A percentile compares a stretch with the other conserved stretches of the same genome.
phyloP scores from a whole-genome alignment of 2,329 filamentous ascomycete species.

The Alternaria sp. region DNA sequence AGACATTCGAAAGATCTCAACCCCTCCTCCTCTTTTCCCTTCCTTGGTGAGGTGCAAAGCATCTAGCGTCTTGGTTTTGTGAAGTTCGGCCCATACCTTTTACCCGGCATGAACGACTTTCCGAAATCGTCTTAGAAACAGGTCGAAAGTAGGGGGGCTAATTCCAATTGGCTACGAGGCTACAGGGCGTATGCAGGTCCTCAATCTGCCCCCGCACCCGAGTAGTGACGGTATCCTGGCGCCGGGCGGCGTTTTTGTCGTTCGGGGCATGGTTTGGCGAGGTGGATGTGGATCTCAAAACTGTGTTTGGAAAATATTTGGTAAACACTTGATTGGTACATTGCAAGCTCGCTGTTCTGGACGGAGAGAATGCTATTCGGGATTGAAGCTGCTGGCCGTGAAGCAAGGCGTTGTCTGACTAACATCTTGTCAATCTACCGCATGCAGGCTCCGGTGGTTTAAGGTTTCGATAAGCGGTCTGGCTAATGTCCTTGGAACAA shows the following conservation, averaged over 20 bases:
- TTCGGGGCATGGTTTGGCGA: background rate
- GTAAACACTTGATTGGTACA: background rate
- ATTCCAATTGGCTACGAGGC: background rate
- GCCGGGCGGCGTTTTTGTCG: background rate
- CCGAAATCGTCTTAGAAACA: background rate
- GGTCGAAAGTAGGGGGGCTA: background rate
- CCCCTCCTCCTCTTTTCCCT: background rate
- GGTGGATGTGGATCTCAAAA: background rate
- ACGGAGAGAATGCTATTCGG: background rate
- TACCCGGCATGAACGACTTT: background rate
- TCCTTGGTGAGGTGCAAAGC: slow-evolving; percentile 2
- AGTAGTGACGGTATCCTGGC: slow-evolving; percentile 8
- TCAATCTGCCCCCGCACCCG: slow-evolving; percentile 7
- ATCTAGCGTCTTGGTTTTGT: background rate
- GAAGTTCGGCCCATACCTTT: background rate
- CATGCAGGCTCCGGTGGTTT: background rate
- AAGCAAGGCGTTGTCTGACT: background rate
- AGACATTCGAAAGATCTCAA: background rate
- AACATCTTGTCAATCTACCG: background rate
- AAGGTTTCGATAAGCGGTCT: background rate
- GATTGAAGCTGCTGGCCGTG: background rate
- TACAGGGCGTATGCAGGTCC: slow-evolving; percentile 9
- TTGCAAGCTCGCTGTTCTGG: background rate
- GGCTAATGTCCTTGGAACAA: background rate
- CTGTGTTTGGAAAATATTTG: background rate